Evolutionary conservation across 495 filamentous ascomycete genomes (phyloP).

Genomic region (Rhizodiscina lignyota): DNA sequence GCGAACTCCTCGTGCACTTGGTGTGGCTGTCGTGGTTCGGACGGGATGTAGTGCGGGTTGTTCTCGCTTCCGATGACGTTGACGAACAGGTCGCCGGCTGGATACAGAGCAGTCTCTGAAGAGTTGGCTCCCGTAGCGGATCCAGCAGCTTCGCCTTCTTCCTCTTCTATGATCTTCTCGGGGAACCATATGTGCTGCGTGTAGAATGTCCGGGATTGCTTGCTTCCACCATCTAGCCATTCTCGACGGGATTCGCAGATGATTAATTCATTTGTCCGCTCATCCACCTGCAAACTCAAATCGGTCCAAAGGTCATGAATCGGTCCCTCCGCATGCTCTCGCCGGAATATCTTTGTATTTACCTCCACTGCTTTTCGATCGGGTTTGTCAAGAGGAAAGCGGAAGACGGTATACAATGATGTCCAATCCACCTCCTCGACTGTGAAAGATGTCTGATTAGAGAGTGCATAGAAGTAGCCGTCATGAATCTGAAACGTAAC

Average conservation of each 20-base stretch:
- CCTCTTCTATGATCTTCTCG: conserved; percentile 15
- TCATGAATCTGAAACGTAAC: conserved; percentile 58
- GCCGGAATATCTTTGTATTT: conserved; percentile 38
- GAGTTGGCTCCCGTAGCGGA: no score
- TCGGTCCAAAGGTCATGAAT: conserved; percentile 66
- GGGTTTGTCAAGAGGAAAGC: conserved; percentile 32
- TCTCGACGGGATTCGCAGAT: conserved; percentile 60
- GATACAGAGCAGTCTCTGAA: conserved; percentile 1
- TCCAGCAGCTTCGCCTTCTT: neutral
- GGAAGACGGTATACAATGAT: conserved; percentile 54
- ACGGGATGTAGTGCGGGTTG: conserved; percentile 9
- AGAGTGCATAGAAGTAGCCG: conserved; percentile 55
- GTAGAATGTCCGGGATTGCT: conserved; percentile 52
- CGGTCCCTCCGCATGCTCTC: conserved; percentile 54
- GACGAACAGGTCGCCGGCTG: conserved; percentile 5
- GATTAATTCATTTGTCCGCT: conserved; percentile 37
- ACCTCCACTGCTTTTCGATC: conserved; percentile 17
- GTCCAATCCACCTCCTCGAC: conserved; percentile 51
- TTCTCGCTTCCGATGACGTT: conserved; percentile 6
- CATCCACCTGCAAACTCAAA: conserved; percentile 45
- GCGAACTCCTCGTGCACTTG: conserved; percentile 12
- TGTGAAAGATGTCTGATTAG: conserved; percentile 46
- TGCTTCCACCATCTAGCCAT: conserved; percentile 43
- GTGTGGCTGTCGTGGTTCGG: conserved; percentile 3
- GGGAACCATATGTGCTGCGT: conserved; percentile 38